A percentile compares a stretch with the other conserved stretches of the same genome.
Conservation (phyloP, 371 early-diverging fungal species). For the Mucor piriformis region DNA sequence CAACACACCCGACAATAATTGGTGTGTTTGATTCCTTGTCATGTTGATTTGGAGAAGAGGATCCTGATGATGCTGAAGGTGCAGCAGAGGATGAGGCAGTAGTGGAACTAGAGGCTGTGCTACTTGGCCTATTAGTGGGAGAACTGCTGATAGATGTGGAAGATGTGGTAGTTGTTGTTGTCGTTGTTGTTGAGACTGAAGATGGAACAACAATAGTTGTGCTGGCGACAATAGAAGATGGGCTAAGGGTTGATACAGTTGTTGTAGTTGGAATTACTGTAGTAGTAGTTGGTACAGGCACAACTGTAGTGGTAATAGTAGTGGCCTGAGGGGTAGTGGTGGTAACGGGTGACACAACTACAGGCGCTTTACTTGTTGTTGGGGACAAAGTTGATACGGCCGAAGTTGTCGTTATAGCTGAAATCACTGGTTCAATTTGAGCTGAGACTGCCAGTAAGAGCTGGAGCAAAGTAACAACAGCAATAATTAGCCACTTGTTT, state of each 20-base stretch:
- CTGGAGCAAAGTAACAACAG: neutral
- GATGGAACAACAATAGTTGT: neutral
- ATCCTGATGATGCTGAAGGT: neutral
- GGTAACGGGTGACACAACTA: too few relatives aligned
- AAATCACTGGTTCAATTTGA: neutral
- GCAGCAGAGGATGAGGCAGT: neutral
- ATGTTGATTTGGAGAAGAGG: neutral
- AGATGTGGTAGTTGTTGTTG: neutral
- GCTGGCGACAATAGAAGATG: neutral
- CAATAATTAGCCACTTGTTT: constrained; percentile 9
- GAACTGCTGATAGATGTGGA: neutral
- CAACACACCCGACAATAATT: constrained; percentile 24
- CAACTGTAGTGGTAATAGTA: neutral
- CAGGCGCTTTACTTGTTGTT: too few relatives aligned
- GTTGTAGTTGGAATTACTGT: neutral
- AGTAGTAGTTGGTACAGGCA: neutral
- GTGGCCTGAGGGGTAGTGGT: neutral
- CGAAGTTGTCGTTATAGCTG: neutral
- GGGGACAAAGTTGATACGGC: too few relatives aligned
- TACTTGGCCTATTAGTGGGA: neutral
- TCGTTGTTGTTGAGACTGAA: too few relatives aligned
- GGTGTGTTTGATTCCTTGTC: constrained; percentile 5
- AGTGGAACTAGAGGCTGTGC: neutral
- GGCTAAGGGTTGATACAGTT: constrained; percentile 9
- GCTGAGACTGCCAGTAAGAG: neutral